Evolutionary conservation across 306 rosid species (phyloP), one percentile per base, ranked within the genome.

Genomic region (Psophocarpus tetragonolobus): DNA sequence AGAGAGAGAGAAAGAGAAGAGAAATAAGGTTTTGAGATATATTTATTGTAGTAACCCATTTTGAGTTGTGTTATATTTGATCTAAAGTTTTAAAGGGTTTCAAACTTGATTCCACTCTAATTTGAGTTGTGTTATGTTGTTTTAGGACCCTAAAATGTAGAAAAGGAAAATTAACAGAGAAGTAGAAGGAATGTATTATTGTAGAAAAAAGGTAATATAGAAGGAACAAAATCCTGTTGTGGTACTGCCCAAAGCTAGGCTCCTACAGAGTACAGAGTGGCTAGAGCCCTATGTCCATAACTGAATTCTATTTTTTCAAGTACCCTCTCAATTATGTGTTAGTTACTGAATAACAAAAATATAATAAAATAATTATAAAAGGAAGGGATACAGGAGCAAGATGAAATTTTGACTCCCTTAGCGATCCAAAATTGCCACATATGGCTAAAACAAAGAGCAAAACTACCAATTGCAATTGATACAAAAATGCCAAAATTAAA

Each of bases 381-480:
- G 11, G 20, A 12, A 32, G 11, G 32, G 21, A 14, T 6, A 18
- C 10, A 6, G 33, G 27, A 26, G 58, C 26, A 33, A 9, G 42
- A 73, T 73, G 69, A 50, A 77, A 64, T 65, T 73, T 80, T 63
- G 17, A 13, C 38, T 41, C 6, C 5, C 64, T 53, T 42, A 24
- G 56, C 21, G 18, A 73, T 38, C 36, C 64, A 44, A 35, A 54
- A 56, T 84, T 91, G 66, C 98, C 97, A 82, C 98, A 87, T 82
- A 92, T 91, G 2, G 98, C 98, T 71, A 94, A 83, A 77, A 92
- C 91, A 80, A 94, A 92, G 45, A 94, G 98, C 83, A 90, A 71
- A 29, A 85, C 90, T 44, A 96, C 96, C 87, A 94, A 66, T 97
- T 94, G 96, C 90, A 81, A 14, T 66, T 54, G 4, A 44, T 11